phyloP scores from a whole-genome alignment of 2,329 filamentous ascomycete species.

The Trichoderma pleuroti region DNA sequence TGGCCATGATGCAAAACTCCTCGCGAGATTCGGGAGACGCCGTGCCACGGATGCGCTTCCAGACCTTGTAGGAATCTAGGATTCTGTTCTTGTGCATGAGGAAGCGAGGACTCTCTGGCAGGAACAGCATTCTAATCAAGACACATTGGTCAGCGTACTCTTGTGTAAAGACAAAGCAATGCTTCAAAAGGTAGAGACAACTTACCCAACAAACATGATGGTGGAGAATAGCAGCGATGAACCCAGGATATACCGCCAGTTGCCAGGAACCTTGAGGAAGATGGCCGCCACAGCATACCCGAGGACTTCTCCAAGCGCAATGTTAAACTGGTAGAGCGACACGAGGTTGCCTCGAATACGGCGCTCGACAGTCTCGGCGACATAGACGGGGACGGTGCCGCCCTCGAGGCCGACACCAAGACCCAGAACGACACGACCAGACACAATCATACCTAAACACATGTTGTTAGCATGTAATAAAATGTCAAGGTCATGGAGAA shows the following conservation, averaged over 20 bases:
- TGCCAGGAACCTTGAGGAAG: slow-evolving; percentile 64
- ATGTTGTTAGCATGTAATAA: neutral
- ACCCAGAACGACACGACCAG: slow-evolving; percentile 65
- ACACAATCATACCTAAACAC: slow-evolving; percentile 59
- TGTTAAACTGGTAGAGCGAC: slow-evolving; percentile 72
- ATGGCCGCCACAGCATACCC: slow-evolving; percentile 71
- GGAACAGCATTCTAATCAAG: slow-evolving; percentile 61
- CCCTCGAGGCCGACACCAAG: slow-evolving; percentile 69
- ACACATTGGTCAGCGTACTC: neutral
- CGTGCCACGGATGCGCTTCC: slow-evolving; percentile 67
- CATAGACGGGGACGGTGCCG: slow-evolving; percentile 71
- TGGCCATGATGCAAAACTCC: slow-evolving; percentile 70
- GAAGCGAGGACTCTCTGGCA: slow-evolving; percentile 66
- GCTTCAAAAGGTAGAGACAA: slow-evolving; percentile 41
- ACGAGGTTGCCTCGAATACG: slow-evolving; percentile 68
- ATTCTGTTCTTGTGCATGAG: slow-evolving; percentile 62
- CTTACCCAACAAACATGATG: slow-evolving; percentile 37
- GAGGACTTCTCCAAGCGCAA: slow-evolving; percentile 69
- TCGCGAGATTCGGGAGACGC: slow-evolving; percentile 55
- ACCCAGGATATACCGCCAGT: slow-evolving; percentile 72
- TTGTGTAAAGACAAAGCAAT: neutral
- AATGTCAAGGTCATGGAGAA: neutral
- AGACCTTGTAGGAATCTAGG: slow-evolving; percentile 55
- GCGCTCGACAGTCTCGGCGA: slow-evolving; percentile 67
- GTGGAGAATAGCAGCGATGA: slow-evolving; percentile 66